phyloP scores from a whole-genome alignment of 805 yeast genomes.

The Clavispora vitiphila region DNA sequence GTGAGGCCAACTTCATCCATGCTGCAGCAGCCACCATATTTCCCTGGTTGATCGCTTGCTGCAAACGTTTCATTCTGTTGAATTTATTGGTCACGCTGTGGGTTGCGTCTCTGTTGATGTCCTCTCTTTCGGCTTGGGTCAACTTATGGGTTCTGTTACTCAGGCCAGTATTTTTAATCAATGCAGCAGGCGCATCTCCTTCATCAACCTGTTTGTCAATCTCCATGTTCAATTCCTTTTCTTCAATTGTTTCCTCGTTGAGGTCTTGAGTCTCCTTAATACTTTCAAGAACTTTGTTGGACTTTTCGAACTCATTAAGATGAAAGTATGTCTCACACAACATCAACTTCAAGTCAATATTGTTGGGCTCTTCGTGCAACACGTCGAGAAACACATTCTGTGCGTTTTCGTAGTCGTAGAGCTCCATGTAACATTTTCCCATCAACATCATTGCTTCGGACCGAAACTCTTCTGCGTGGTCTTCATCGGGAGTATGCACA shows the following conservation, averaged over 20 bases:
- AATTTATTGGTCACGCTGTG: conserved; percentile 53
- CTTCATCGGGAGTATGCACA: conserved; percentile 41
- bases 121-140: conserved; percentile 44
- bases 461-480: conserved; percentile 26
- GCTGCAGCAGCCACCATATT: conserved; percentile 61
- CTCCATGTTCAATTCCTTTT: conserved; percentile 5
- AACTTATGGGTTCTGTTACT: conserved; percentile 15
- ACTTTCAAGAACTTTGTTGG: conserved; percentile 49
- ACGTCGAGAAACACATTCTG: conserved; percentile 52
- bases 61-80: conserved; percentile 49
- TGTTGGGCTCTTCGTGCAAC: conserved; percentile 51
- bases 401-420: conserved; percentile 65
- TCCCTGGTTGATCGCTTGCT: conserved; percentile 25
- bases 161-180: conserved; percentile 13
- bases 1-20: conserved; percentile 83
- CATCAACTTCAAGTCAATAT: conserved; percentile 69
- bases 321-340: conserved; percentile 79
- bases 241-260: conserved; percentile 15
- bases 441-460: conserved; percentile 52
- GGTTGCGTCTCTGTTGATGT: conserved; percentile 54
- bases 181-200: conserved; percentile 2
- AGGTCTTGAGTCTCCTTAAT: conserved; percentile 30
- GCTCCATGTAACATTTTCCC: conserved; percentile 73
- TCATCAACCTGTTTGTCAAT: background rate
- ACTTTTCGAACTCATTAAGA: conserved; percentile 54